Base-by-base conservation (phyloP, 1,139 yeast species). In the Pichia kudriavzevii region DNA sequence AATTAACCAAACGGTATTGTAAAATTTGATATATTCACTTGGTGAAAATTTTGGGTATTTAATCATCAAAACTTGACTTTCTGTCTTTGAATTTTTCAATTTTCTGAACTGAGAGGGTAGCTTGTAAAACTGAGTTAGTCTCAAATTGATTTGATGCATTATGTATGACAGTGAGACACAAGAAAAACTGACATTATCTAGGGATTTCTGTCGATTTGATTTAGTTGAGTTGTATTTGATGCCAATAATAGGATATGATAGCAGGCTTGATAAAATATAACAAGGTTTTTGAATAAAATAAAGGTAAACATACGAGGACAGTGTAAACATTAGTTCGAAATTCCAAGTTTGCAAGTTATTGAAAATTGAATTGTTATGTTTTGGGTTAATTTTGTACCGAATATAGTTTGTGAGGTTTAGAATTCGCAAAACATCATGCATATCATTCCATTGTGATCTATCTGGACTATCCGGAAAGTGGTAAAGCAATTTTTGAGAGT, bases 1-100 rank as follows among this genome's bases (percentile, higher is more conserved):
- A 1, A 85, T 78, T 13, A 93, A 63, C 97, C 98, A 93, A 3
- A 87, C 49, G 1, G 91, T 79, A 52, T 93, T 93, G 61, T 85
- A 85, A 44, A 91, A 72, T 40, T 87, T 72, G 48, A 91, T 88
- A 53, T 91, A 93, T 55, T 88, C 95, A 37, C 58, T 32, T 75
- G 79, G 55, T 53, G 69, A 41, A 55, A 55, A 56, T 61, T 56
- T 51, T 43, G 63, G 43, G 40, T 55, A 42, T 52, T 53, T 37
- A 50, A 60, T 38, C 46, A 56, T 42, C 52, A 58, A 35, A 9
- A 41, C 41, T 32, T 48, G 55, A 31, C 50, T 50, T 36, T 48
- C 55, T 30, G 40, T 34, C 34, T 42, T 44, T 16, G 53, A 56
- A 28, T 52, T 48, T 20, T 60, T 57, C 19, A 78, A 66, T 29